Evolutionary conservation across 108 stramenopile genomes (phyloP).

Genomic region (Pseudonitzschia multiseries): DNA sequence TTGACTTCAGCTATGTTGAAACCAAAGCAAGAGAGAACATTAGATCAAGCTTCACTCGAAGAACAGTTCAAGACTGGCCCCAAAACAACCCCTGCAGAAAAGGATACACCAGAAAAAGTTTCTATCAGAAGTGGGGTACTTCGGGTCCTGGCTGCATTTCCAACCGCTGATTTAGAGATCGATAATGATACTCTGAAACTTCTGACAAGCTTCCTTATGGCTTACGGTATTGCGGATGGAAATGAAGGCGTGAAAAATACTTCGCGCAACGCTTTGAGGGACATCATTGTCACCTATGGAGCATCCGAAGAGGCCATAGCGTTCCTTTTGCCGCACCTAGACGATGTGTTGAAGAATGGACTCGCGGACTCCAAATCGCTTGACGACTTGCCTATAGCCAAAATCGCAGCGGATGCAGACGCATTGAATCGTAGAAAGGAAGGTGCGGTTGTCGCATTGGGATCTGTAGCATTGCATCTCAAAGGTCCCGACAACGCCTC

Average conservation of each 20-base stretch:
- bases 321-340: conserved; percentile 78
- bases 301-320: conserved; percentile 73
- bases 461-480: conserved; percentile 84
- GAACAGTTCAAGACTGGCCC: conserved; percentile 59
- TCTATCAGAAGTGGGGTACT: conserved; percentile 68
- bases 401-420: conserved; percentile 49
- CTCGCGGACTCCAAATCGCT: conserved; percentile 47
- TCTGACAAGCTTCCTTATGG: conserved; percentile 75
- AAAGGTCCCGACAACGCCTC: conserved; percentile 69
- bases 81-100: conserved; percentile 47
- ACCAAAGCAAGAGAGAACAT: conserved; percentile 72
- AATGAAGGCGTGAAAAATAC: conserved; percentile 64
- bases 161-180: conserved; percentile 57
- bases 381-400: conserved; percentile 51
- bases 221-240: conserved; percentile 81
- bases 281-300: conserved; percentile 70
- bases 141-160: conserved; percentile 62
- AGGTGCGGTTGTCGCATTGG: conserved; percentile 85
- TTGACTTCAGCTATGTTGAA: conserved; percentile 59
- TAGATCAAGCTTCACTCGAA: conserved; percentile 65
- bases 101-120: conserved; percentile 72
- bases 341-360: conserved; percentile 75
- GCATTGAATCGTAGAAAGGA: conserved; percentile 85
- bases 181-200: conserved; percentile 60
- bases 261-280: conserved; percentile 72